Conservation (phyloP, 176 grass and related monocot species). For the Puccinellia tenuiflora region DNA sequence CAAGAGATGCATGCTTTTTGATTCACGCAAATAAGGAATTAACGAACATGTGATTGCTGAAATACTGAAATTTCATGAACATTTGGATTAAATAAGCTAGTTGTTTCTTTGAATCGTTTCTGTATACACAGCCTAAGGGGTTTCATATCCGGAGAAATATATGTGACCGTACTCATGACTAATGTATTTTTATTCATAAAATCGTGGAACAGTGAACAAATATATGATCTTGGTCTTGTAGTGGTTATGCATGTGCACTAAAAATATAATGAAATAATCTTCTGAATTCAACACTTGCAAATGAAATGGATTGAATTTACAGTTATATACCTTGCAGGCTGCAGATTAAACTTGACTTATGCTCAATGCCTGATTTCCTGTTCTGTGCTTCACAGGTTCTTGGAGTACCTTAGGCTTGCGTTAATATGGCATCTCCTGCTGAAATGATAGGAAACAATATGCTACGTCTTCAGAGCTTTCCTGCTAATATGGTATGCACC, state of each 20-base stretch:
- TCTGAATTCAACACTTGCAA: not conserved
- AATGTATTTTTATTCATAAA: not conserved
- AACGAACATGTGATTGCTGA: not conserved
- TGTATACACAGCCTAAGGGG: not conserved
- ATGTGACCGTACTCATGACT: not conserved
- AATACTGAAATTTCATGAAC: not conserved
- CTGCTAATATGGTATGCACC: constrained; percentile 35
- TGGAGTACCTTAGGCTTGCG: not conserved
- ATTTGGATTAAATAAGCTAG: not conserved
- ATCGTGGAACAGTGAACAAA: not conserved
- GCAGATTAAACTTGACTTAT: not conserved
- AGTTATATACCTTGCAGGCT: not conserved
- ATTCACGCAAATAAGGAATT: not conserved
- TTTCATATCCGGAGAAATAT: not conserved
- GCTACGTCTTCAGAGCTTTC: constrained; percentile 32
- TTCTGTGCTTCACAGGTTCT: constrained; percentile 15
- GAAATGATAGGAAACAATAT: constrained; percentile 30
- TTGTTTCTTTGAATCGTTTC: not conserved
- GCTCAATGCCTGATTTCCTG: not conserved
- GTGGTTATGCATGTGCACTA: not conserved
- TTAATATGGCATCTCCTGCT: constrained; percentile 38
- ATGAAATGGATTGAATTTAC: not conserved
- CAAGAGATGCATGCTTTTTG: not conserved
- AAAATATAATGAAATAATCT: constrained; percentile 1
- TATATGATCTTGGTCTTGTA: not conserved